Conservation (phyloP, 2,329 filamentous ascomycete genomes). For the Diplodia intermedia region DNA sequence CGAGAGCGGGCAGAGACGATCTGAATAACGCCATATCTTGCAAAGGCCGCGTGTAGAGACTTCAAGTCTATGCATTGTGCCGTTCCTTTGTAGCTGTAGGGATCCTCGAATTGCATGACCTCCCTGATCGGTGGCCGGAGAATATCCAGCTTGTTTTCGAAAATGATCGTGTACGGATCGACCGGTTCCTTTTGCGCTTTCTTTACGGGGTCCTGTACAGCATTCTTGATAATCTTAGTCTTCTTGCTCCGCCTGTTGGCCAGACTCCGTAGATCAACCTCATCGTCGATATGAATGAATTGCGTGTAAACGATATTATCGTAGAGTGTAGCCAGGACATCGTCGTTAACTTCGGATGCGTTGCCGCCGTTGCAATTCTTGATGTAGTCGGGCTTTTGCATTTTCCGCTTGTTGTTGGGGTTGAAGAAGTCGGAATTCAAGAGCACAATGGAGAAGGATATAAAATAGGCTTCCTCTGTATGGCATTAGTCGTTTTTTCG, state of each 20-base stretch:
- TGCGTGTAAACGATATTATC: constrained; percentile 98
- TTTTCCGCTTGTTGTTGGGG: constrained; percentile 99
- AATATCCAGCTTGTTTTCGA: constrained; percentile 84
- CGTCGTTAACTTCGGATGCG: constrained; percentile 71
- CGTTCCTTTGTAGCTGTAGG: constrained; percentile 85
- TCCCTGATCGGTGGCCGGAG: constrained; percentile 87
- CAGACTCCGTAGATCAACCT: constrained; percentile 78
- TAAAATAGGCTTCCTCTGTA: constrained; percentile 92
- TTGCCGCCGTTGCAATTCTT: constrained; percentile 90
- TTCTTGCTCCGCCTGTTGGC: constrained; percentile 75
- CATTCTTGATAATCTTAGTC: constrained; percentile 57
- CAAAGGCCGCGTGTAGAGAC: constrained; percentile 85
- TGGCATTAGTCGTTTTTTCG: constrained; percentile 36
- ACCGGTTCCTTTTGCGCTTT: constrained; percentile 80
- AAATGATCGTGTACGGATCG: constrained; percentile 92
- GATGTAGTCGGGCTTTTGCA: constrained; percentile 94
- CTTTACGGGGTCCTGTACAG: constrained; percentile 68
- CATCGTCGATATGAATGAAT: constrained; percentile 96
- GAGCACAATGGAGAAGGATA: constrained; percentile 95
- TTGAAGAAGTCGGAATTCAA: constrained; percentile 99
- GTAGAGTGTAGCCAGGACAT: constrained; percentile 94
- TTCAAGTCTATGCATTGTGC: constrained; percentile 77
- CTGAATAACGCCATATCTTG: constrained; percentile 88
- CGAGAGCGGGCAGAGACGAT: constrained; percentile 93
- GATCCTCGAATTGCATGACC: constrained; percentile 90